Evolutionary conservation across 805 yeast species (phyloP).

Genomic region (Kazachstania africana): DNA sequence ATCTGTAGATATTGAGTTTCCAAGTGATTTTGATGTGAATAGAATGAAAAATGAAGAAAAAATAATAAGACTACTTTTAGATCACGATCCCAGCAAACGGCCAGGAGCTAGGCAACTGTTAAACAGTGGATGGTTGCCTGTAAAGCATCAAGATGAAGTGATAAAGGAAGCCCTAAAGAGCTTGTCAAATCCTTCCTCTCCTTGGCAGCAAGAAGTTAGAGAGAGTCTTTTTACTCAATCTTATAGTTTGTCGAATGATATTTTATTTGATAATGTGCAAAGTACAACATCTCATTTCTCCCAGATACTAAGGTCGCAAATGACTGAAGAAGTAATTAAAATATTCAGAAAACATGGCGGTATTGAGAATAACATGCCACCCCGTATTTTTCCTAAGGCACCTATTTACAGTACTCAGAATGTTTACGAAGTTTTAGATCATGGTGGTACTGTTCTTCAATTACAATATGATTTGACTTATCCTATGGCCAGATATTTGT

Average conservation of each 20-base stretch:
- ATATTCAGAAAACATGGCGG: conserved; percentile 82
- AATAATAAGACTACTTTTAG: conserved; percentile 54
- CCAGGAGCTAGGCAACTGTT: conserved; percentile 72
- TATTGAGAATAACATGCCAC: conserved; percentile 53
- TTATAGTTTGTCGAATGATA: conserved; percentile 71
- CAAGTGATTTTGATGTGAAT: conserved; percentile 46
- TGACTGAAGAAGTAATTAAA: conserved; percentile 45
- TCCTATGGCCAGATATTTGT: conserved; percentile 79
- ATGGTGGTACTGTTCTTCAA: conserved; percentile 78
- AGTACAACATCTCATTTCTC: conserved; percentile 30
- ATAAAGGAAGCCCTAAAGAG: conserved; percentile 81
- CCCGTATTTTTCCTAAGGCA: conserved; percentile 70
- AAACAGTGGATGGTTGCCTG: conserved; percentile 75
- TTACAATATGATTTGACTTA: conserved; percentile 81
- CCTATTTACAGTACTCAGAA: conserved; percentile 55
- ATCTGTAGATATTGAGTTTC: conserved; percentile 49
- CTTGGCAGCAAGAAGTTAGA: conserved; percentile 90
- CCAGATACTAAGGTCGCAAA: conserved; percentile 45
- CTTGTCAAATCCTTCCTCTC: conserved; percentile 79
- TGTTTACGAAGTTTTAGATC: conserved; percentile 72
- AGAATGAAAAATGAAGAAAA: conserved; percentile 48
- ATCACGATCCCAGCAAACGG: conserved; percentile 67
- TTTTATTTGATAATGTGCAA: conserved; percentile 54
- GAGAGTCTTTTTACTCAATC: conserved; percentile 79
- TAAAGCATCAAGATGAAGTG: conserved; percentile 79